A percentile compares a stretch with the other conserved stretches of the same genome.
Conservation (phyloP, 202 grass and related monocot genomes). For the Setaria viridis region DNA sequence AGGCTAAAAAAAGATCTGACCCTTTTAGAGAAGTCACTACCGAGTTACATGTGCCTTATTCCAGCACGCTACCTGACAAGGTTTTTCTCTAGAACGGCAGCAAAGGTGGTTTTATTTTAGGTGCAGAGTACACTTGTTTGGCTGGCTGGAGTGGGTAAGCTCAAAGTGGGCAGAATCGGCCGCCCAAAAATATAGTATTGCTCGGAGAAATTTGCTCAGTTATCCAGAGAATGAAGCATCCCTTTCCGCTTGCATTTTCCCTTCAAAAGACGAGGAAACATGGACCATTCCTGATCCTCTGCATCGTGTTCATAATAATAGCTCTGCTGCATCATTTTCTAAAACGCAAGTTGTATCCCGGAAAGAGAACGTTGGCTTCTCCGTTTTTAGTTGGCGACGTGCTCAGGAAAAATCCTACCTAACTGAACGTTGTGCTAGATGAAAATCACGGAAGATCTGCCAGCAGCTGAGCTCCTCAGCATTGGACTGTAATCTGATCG, state of each 20-base stretch:
- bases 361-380: not conserved
- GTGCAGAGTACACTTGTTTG: constrained; percentile 28
- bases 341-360: not conserved
- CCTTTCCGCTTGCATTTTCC: not conserved
- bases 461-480: not conserved
- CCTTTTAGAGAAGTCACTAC: not conserved
- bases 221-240: constrained; percentile 1
- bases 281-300: not conserved
- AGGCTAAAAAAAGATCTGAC: not conserved
- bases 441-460: not conserved
- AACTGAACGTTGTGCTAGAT: not conserved
- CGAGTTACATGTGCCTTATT: constrained; percentile 32
- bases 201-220: not conserved
- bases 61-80: constrained; percentile 35
- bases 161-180: constrained; percentile 16
- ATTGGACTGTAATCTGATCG: not conserved
- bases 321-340: constrained; percentile 7
- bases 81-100: not conserved
- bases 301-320: not conserved
- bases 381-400: not conserved
- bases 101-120: not conserved
- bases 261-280: not conserved
- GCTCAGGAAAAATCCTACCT: not conserved
- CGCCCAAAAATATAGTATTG: not conserved
- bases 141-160: constrained; percentile 22